phyloP scores from a whole-genome alignment of 768 basidiomycete species.

The Pisolithus marmoratus region DNA sequence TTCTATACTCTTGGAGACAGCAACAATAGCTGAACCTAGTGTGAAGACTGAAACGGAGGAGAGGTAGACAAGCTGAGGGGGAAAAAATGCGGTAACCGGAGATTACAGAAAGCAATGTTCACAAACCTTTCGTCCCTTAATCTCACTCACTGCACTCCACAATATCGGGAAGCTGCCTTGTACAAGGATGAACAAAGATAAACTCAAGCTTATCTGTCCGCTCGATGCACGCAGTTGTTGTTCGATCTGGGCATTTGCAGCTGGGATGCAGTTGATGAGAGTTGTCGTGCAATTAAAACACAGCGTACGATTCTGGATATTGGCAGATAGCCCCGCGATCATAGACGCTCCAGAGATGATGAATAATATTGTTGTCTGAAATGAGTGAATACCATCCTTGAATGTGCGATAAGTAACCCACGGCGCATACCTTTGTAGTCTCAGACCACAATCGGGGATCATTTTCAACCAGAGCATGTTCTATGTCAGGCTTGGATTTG shows the following conservation, averaged over 20 bases:
- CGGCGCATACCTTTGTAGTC: conserved; percentile 44
- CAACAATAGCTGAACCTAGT: conserved; percentile 53
- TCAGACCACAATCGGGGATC: conserved; percentile 61
- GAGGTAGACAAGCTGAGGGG: conserved; percentile 48
- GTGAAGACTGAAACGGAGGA: conserved; percentile 47
- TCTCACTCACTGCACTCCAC: conserved; percentile 34
- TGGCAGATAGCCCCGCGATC: conserved; percentile 22
- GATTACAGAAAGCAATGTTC: background rate
- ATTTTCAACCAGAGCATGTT: conserved; percentile 42
- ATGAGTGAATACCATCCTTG: background rate
- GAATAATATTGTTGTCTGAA: conserved; percentile 16
- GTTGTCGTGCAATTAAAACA: background rate
- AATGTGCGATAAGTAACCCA: background rate
- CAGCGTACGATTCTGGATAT: conserved; percentile 26
- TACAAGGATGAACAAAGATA: conserved; percentile 66
- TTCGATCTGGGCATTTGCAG: conserved; percentile 63
- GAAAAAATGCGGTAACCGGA: background rate
- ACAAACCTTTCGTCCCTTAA: conserved; percentile 66
- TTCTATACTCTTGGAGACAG: conserved; percentile 48
- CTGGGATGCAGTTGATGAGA: conserved; percentile 29
- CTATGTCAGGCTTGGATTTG: conserved; percentile 26
- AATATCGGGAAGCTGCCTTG: conserved; percentile 51
- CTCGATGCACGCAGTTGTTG: conserved; percentile 54
- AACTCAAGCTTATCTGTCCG: conserved; percentile 57
- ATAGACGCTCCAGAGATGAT: conserved; percentile 24